Evolutionary conservation across 106 monocot genomes (phyloP).

Genomic region (Agapanthus africanus): DNA sequence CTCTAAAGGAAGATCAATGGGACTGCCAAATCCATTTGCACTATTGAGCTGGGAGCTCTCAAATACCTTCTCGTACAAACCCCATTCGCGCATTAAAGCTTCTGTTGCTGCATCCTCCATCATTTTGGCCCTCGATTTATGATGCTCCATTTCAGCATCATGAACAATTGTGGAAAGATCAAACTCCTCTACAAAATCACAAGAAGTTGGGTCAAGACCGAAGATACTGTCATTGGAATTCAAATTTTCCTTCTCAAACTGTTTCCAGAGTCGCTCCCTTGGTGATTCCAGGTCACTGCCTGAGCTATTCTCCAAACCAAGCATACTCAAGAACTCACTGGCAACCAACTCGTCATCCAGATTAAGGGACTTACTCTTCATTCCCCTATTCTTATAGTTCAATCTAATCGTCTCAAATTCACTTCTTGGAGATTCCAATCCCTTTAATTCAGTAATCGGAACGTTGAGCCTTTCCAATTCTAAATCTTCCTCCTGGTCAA

Average conservation of each 20-base stretch:
- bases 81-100: slow-evolving; percentile 73
- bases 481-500: slow-evolving; percentile 15
- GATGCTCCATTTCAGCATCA: slow-evolving; percentile 61
- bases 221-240: slow-evolving; percentile 22
- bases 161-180: slow-evolving; percentile 43
- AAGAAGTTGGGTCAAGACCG: slow-evolving; percentile 22
- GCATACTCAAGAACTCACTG: slow-evolving; percentile 73
- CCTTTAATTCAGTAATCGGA: slow-evolving; percentile 20
- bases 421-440: slow-evolving; percentile 18
- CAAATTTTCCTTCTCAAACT: slow-evolving; percentile 59
- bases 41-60: slow-evolving; percentile 44
- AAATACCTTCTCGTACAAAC: slow-evolving; percentile 70
- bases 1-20: slow-evolving; percentile 50
- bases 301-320: slow-evolving; percentile 66
- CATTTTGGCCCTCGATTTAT: slow-evolving; percentile 47
- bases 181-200: slow-evolving; percentile 29
- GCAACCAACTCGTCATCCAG: slow-evolving; percentile 71
- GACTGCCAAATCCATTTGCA: slow-evolving; percentile 60
- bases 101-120: slow-evolving; percentile 83
- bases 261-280: slow-evolving; percentile 55
- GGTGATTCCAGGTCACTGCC: slow-evolving; percentile 78
- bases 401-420: slow-evolving; percentile 13
- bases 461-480: slow-evolving; percentile 1
- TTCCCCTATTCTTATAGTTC: slow-evolving; percentile 14
- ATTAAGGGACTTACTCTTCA: slow-evolving; percentile 42